A percentile compares a stretch with the other conserved stretches of the same genome.
phyloP scores from a whole-genome alignment of 331 rosid species.

The Spiraea crenata region DNA sequence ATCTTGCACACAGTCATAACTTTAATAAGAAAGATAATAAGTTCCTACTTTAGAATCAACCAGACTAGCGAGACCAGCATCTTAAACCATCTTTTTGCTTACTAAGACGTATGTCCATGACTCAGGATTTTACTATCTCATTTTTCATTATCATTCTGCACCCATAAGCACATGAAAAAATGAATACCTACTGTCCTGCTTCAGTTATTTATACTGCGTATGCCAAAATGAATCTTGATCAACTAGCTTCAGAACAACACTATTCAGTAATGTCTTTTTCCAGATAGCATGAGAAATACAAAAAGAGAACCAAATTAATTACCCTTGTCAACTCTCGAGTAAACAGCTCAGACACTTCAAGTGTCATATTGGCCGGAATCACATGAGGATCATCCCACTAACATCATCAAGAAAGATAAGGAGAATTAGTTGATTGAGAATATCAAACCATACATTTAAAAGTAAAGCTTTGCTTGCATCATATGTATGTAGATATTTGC shows the following conservation, averaged over 20 bases:
- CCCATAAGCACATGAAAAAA: background rate
- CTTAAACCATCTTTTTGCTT: no score
- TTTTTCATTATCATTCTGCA: background rate
- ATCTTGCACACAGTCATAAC: no score
- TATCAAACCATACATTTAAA: conserved; percentile 1
- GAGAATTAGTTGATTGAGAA: conserved; percentile 12
- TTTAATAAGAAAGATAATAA: no score
- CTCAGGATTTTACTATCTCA: background rate
- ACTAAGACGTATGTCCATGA: no score
- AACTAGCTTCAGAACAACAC: background rate
- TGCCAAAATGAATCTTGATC: background rate
- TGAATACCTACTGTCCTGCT: background rate
- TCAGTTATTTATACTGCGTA: background rate
- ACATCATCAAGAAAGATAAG: conserved; percentile 20
- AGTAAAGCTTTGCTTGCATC: background rate
- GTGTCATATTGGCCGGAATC: conserved; percentile 76
- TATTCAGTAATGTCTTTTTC: background rate
- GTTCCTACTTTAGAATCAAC: no score
- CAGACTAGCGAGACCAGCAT: no score
- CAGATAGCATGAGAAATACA: conserved; percentile 14
- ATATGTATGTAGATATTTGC: conserved; percentile 15
- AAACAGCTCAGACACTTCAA: conserved; percentile 90
- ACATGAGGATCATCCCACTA: conserved; percentile 97
- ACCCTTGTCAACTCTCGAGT: conserved; percentile 96
- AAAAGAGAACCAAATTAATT: conserved; percentile 32